Conservation (phyloP, 352 stramenopile genomes). For the Pilasporangium apinafurcum region DNA sequence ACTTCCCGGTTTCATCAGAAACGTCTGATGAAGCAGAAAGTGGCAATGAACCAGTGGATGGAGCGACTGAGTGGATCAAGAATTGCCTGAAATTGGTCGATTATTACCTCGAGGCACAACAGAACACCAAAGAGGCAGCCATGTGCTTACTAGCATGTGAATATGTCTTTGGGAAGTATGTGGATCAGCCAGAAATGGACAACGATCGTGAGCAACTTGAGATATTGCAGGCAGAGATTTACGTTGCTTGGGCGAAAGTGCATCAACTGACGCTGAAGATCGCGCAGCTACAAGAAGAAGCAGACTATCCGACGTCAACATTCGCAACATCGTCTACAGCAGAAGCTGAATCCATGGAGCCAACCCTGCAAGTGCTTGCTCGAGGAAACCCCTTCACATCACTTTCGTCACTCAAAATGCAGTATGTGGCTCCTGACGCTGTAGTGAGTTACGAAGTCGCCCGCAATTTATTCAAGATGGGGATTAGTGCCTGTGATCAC, state of each 20-base stretch:
- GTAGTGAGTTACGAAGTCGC: conserved; percentile 44
- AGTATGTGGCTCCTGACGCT: conserved; percentile 9
- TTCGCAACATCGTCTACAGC: not conserved
- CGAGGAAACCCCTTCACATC: not conserved
- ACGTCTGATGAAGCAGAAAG: not conserved
- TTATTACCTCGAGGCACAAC: conserved; percentile 47
- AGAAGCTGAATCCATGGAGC: conserved; percentile 14
- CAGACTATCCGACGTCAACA: conserved; percentile 4
- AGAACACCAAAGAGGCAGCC: conserved; percentile 34
- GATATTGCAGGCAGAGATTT: conserved; percentile 26
- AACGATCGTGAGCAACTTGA: conserved; percentile 17
- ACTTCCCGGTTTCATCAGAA: conserved; percentile 2
- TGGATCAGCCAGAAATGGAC: not conserved
- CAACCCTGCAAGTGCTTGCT: conserved; percentile 11
- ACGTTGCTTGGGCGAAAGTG: conserved; percentile 41
- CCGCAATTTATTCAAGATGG: conserved; percentile 60
- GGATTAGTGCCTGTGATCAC: conserved; percentile 27
- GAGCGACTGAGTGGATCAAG: conserved; percentile 42
- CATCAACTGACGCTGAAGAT: conserved; percentile 40
- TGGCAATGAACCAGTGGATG: conserved; percentile 8
- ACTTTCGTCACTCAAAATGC: conserved; percentile 12
- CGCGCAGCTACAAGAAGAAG: conserved; percentile 20
- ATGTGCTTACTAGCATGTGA: conserved; percentile 42
- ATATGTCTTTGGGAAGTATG: conserved; percentile 22
- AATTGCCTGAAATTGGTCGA: conserved; percentile 53